A percentile compares a stretch with the other conserved stretches of the same genome.
Evolutionary conservation across 1,284 basidiomycete species (phyloP).

Genomic region (Malassezia dermatis): DNA sequence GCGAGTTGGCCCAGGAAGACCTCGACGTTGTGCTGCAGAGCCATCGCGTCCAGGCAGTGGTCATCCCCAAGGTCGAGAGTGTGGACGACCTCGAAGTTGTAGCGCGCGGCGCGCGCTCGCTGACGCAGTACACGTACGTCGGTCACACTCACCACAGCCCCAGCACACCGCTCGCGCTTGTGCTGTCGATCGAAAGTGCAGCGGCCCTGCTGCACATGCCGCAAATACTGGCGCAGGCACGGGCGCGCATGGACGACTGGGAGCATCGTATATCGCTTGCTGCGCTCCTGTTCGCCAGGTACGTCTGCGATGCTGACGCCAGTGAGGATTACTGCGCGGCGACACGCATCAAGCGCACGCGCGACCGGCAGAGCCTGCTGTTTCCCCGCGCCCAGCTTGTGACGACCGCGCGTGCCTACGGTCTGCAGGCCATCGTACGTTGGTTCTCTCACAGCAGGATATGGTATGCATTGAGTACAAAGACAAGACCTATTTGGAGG

Average conservation of each 20-base stretch:
- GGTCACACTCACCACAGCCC: conserved; percentile 7
- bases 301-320: not conserved
- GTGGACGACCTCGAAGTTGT: conserved; percentile 29
- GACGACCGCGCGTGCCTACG: conserved; percentile 71
- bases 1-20: conserved; percentile 26
- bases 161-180: conserved; percentile 20
- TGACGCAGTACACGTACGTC: conserved; percentile 16
- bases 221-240: conserved; percentile 21
- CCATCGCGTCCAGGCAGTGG: conserved; percentile 23
- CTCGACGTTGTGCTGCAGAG: conserved; percentile 36
- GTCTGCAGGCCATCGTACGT: conserved; percentile 64
- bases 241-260: not conserved
- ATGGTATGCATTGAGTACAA: conserved; percentile 85
- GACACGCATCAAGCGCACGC: conserved; percentile 70
- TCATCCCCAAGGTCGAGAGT: conserved; percentile 42
- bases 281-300: conserved; percentile 35
- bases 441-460: conserved; percentile 5
- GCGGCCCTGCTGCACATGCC: conserved; percentile 29
- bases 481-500: conserved; percentile 59
- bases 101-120: conserved; percentile 6
- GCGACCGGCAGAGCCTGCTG: conserved; percentile 63
- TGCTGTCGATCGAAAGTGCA: conserved; percentile 42
- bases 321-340: conserved; percentile 59
- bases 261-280: conserved; percentile 18
- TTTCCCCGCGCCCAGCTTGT: conserved; percentile 77